Base-by-base conservation (phyloP, 2,329 filamentous ascomycete genomes). In the Esteya vermicola region DNA sequence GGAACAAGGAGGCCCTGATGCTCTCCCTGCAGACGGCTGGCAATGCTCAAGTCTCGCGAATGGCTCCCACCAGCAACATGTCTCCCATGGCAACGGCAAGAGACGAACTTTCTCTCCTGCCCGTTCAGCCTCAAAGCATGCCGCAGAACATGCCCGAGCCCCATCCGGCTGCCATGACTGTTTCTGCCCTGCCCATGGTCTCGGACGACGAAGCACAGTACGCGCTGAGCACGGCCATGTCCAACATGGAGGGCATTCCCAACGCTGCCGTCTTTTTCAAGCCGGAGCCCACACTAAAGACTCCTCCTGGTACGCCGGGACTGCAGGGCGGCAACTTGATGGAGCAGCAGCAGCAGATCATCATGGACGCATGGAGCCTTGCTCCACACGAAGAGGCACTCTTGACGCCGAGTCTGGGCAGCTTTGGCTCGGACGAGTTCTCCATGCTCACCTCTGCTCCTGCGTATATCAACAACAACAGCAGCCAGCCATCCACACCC, bases 401-500 rank as follows among this genome's bases (percentile, higher is more conserved):
- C 16, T 54, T 68, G 13, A 68, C 67, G 3, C 66, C 70, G 1
- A 63, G 60, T 30, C 48, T 69, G 14, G 57, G 55, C 40, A 56
- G 57, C 41, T 67, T 65, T 42, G 58, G 68, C 6, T 60, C 56
- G 4, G 66, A 69, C 33, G 64, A 67, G 35, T 56, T 70, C 36
- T 51, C 53, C 8, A 52, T 62, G 43, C 52, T 56, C 4, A 47
- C 52, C 5, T 50, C 55, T 23, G 54, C 69, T 13, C 62, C 68
- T 2, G 57, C 54, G 39, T 74, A 72, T 50, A 51, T 69, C 16
- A 57, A 63, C n/a, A 47, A 53, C 47, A 68, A 63, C n/a, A 47
- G 53, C 47, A 68, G 63, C 51, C 63, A 70, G 42, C 64, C 68
- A 9, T 56, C 63, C 14, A 70, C 70, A 3, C 67, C 68, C 5